Conservation (phyloP, 108 stramenopile genomes). For the Poteriospumella lacustris region DNA sequence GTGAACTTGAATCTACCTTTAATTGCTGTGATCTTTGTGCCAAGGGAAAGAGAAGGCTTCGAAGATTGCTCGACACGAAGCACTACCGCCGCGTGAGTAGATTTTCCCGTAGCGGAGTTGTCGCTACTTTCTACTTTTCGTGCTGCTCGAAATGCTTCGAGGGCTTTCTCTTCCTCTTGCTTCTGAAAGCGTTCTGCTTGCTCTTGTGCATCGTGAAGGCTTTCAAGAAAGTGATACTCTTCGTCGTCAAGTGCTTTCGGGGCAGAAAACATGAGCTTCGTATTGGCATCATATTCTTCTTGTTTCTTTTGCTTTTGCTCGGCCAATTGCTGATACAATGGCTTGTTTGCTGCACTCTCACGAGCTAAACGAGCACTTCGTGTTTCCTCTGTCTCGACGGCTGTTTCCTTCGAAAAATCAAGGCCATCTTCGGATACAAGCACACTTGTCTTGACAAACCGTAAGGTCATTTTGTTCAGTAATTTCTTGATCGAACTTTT, state of each 20-base stretch:
- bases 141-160: not conserved
- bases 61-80: not conserved
- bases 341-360: not conserved
- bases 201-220: not conserved
- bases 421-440: not conserved
- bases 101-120: not conserved
- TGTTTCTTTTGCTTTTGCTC: slow-evolving; percentile 39
- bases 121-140: not conserved
- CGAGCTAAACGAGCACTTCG: not conserved
- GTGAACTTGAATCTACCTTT: not conserved
- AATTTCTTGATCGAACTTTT: no score
- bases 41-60: no score
- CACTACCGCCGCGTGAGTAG: not conserved
- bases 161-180: slow-evolving; percentile 1
- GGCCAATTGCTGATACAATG: slow-evolving; percentile 30
- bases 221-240: slow-evolving; percentile 10
- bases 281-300: slow-evolving; percentile 33
- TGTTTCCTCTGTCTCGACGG: slow-evolving; percentile 15
- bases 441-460: not conserved
- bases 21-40: not conserved
- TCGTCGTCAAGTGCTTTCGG: slow-evolving; percentile 35
- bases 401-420: slow-evolving; percentile 19
- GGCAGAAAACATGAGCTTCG: slow-evolving; percentile 33
- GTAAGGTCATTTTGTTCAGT: slow-evolving; percentile 2
- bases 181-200: not conserved